Conservation (phyloP, 2,329 filamentous ascomycete species). For the Colletotrichum eremochloae region DNA sequence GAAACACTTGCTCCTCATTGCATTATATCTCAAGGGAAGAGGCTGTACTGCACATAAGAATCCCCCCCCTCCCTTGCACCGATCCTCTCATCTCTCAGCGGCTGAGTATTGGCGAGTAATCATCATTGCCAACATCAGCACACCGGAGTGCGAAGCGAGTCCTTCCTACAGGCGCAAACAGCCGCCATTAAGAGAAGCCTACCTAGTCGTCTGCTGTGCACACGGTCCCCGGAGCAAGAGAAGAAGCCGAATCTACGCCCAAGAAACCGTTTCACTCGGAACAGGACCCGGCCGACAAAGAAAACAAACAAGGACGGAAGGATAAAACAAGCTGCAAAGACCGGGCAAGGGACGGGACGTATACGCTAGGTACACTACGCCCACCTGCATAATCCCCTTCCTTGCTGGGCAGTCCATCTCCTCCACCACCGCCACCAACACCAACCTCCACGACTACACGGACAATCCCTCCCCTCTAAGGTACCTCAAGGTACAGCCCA, state of each 20-base stretch:
- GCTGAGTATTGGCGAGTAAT: conserved; percentile 30
- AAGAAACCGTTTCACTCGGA: background rate
- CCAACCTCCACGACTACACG: background rate
- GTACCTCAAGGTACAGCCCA: background rate
- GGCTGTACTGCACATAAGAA: conserved; percentile 16
- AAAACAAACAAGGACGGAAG: conserved; percentile 7
- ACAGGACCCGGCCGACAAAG: background rate
- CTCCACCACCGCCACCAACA: conserved; percentile 1
- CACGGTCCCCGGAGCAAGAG: conserved; percentile 11
- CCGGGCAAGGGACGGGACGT: conserved; percentile 22
- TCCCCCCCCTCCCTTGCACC: background rate
- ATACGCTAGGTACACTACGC: background rate
- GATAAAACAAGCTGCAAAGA: conserved; percentile 11
- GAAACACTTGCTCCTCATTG: background rate
- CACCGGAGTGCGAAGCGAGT: conserved; percentile 30
- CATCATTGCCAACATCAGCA: conserved; percentile 28
- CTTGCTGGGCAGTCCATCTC: conserved; percentile 15
- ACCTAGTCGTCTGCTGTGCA: conserved; percentile 8
- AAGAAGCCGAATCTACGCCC: conserved; percentile 31
- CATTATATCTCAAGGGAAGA: conserved; percentile 16
- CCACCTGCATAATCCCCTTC: conserved; percentile 22
- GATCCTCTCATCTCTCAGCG: conserved; percentile 28
- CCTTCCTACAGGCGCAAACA: conserved; percentile 28
- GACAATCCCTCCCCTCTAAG: too few species aligned
- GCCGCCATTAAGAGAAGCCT: conserved; percentile 13